Base-by-base conservation (phyloP, 1,284 basidiomycete genomes). In the Apiotrichum porosum region DNA sequence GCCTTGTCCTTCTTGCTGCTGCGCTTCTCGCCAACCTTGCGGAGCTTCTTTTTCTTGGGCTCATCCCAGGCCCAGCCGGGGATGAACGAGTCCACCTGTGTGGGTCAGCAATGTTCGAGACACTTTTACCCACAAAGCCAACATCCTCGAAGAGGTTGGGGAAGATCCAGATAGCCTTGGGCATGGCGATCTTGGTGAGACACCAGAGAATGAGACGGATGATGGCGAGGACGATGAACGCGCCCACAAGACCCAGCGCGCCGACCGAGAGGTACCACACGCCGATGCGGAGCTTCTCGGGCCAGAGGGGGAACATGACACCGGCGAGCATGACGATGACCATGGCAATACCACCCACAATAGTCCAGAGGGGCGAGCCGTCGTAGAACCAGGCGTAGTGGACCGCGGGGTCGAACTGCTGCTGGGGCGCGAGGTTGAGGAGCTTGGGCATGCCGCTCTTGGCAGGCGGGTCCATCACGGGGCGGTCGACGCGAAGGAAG, bases 281-380 rank as follows among this genome's bases (percentile, higher is more conserved):
- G 33, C 94, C 94, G 35, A 94, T 77, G n/a, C 94, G 80, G 80
- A 98, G 83, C 61, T 83, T 83, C 37, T 85, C 82, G 3, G 94
- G 94, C 94, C 95, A 98, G 14, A 98, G 81, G 1, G 94, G 94
- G 81, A 97, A 99, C 91, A 99, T 97, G 68, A 97, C 94, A 2
- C 88, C 93, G 1, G 88, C 93, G 37, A 99, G 83, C 79, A 98
- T 91, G 65, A 97, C 78, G 26, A 80, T 83, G 47, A 98, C 91
- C 88, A 99, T 93, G 28, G 84, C 83, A 19, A 87, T 76, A 12
- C 89, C 94, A 31, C 91, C 90, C n/a, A 92, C 80, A 64, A 94
- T 92, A 13, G 88, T 91, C 57, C 85, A 89, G 79, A 91, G 84
- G 68, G 97, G 91, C 3, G 86, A 87, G 33, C 92, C 91, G 57